Evolutionary conservation across 805 yeast genomes (phyloP), one percentile per base, ranked within the genome.

Genomic region (Suhomyces emberorum): DNA sequence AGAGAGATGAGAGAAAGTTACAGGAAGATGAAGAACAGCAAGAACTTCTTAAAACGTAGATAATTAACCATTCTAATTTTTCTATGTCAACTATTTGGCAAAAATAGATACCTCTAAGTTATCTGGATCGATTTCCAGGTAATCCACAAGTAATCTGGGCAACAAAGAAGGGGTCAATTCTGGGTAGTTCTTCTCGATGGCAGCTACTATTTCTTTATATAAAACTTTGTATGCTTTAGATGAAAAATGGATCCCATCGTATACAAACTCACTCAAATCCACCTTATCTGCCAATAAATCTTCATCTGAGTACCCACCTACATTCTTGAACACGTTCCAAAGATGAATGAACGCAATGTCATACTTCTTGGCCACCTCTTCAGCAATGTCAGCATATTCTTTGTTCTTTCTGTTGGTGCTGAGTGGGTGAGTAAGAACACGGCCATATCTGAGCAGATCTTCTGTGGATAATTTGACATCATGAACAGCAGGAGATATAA

Each of bases 401-500:
- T 60, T 54, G 17, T 76, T 73, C 12, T 54, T 52, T 34, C 63
- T 69, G 28, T 71, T 72, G 2, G 73, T 62, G 1, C 53, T 50
- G 8, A 69, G 51, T 29, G 59, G 69, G 7, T 63, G 70, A 4
- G 25, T 28, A 6, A 26, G 5, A n/a, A 30, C 23, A 1, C 38
- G 33, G 1, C 38, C 46, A 1, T 18, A 6, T 15, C 16, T 17
- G 7, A 34, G 35, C n/a, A 57, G 57, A 5, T 38, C 34, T 30
- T 50, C 51, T 1, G 60, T 55, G 21, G 48, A 36, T 10, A 44
- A 28, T 15, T 48, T 50, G n/a, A 48, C 52, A 51, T 79, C 79
- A 44, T 77, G 78, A 10, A 74, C 52, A 0, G 74, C 82, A 0
- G 91, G 88, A 0, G 86, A 79, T 7, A 86, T 69, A 1, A 85